These are phyloP conservation scores for Boletus insuetus DNA, from an alignment of 768 basidiomycete species.

Conservation along the genomic window DNA sequence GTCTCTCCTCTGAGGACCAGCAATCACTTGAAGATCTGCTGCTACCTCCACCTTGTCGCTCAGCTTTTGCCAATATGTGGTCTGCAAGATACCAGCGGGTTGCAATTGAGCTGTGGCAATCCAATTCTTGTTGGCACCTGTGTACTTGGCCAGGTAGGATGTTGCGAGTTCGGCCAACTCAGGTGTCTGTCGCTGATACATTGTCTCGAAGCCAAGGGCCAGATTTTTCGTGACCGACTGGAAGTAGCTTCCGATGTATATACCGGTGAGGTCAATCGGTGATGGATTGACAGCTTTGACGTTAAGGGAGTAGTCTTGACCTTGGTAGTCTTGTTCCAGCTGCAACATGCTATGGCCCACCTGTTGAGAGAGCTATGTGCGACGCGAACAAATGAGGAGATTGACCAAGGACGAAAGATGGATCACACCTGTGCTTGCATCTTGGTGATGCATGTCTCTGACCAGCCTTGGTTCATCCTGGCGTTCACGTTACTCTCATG, in stretches of 20 bases:
- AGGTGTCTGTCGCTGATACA: conserved; percentile 78
- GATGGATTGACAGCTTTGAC: conserved; percentile 90
- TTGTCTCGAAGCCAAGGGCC: conserved; percentile 81
- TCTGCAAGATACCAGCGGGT: conserved; percentile 76
- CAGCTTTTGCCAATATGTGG: conserved; percentile 96
- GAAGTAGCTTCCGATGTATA: conserved; percentile 88
- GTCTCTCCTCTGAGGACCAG: conserved; percentile 77
- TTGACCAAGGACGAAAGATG: neutral
- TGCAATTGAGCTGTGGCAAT: conserved; percentile 92
- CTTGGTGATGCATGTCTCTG: conserved; percentile 73
- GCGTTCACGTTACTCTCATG: conserved; percentile 89
- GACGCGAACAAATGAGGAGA: conserved; percentile 11
- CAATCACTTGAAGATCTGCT: conserved; percentile 84
- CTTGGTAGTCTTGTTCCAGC: conserved; percentile 91
- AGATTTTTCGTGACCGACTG: conserved; percentile 91
- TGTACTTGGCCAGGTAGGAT: conserved; percentile 81
- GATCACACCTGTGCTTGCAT: conserved; percentile 76
- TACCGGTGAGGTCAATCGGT: conserved; percentile 82
- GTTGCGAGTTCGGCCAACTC: conserved; percentile 66
- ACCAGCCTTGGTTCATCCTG: conserved; percentile 90
- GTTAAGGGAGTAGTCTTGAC: conserved; percentile 83
- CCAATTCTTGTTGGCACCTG: conserved; percentile 71
- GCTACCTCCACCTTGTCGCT: conserved; percentile 97
- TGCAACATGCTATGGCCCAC: conserved; percentile 88
- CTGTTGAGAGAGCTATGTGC: conserved; percentile 65